Base-by-base conservation (phyloP, 768 basidiomycete species). In the Russula lepida region DNA sequence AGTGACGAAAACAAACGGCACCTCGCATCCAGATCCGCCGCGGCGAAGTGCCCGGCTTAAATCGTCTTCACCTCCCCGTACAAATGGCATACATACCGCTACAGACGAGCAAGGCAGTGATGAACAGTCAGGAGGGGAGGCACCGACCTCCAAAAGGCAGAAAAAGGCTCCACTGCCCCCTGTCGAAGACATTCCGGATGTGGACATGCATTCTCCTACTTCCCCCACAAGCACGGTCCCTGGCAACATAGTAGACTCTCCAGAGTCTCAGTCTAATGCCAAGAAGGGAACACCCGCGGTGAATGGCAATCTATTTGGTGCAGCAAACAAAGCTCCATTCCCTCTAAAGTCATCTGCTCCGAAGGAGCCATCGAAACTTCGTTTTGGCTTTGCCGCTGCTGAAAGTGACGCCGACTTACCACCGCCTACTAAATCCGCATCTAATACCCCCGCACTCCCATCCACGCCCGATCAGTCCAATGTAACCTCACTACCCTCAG, bases 291-390 rank as follows among this genome's bases (percentile, higher is more conserved):
- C 43, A 30, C 50, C 65, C 21, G n/a, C 44, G 25, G 53, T 53
- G 51, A 72, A 72, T 50, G 56, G 52, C 66, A 28, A 32, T 64
- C 25, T 68, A 69, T 50, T 65, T 54, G 53, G 58, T 32, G 59
- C 63, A 53, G 51, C 70, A 63, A 28, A 25, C n/a, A 59, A 55
- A 8, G 71, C 75, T 51, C 57, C 65, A 21, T 71, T 70, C 58
- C 53, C 67, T n/a, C 68, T 72, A 44, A 86, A 84, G 69, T 72
- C 79, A 3, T 81, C 76, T 28, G 79, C 79, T 9, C 89, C 89
- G 1, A 88, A 84, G 68, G 86, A 88, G 58, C 88, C 89, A 2
- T 89, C 89, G 60, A 90, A 89, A 68, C 76, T 91, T 59, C 81
- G 89, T 28, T 86, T 79, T 66, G 88, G 87, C 66, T 82, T 86